Conservation (phyloP, 2,329 filamentous ascomycete genomes). For the Acarospora socialis region DNA sequence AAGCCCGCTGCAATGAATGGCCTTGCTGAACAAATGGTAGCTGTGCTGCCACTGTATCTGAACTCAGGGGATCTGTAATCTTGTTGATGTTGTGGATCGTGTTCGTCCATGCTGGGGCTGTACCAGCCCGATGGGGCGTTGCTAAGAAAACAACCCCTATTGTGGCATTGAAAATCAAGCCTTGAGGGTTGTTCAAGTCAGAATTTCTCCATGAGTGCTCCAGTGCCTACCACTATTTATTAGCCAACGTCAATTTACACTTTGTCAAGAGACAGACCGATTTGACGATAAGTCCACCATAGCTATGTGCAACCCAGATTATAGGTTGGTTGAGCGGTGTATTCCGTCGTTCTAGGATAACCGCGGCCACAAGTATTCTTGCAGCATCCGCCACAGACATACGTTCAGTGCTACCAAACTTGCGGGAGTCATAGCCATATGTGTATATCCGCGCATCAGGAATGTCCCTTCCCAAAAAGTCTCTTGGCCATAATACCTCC, state of each 20-base stretch:
- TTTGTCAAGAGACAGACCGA: background rate
- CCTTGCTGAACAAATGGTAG: slow-evolving; percentile 9
- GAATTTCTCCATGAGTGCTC: too few species aligned
- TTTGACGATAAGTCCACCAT: slow-evolving; percentile 12
- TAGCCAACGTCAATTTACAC: slow-evolving; percentile 1
- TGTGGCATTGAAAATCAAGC: slow-evolving; percentile 8
- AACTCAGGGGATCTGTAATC: slow-evolving; percentile 4
- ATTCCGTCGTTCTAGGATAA: too few species aligned
- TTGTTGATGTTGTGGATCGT: slow-evolving; percentile 7
- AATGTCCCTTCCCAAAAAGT: slow-evolving; percentile 6
- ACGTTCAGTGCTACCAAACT: too few species aligned
- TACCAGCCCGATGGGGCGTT: slow-evolving; percentile 11
- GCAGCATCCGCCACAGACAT: too few species aligned
- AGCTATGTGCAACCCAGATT: slow-evolving; percentile 12
- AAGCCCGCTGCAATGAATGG: slow-evolving; percentile 10
- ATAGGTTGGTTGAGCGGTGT: too few species aligned
- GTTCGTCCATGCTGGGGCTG: slow-evolving; percentile 9
- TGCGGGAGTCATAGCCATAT: slow-evolving; percentile 13
- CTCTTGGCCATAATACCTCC: slow-evolving; percentile 9
- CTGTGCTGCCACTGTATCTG: slow-evolving; percentile 10
- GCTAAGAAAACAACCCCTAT: slow-evolving; percentile 10
- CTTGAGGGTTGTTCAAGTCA: too few species aligned
- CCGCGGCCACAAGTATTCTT: too few species aligned
- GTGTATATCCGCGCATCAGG: slow-evolving; percentile 9
- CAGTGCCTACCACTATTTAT: too few species aligned